Conservation (phyloP, 1,284 basidiomycete genomes). For the Ustilago crameri region DNA sequence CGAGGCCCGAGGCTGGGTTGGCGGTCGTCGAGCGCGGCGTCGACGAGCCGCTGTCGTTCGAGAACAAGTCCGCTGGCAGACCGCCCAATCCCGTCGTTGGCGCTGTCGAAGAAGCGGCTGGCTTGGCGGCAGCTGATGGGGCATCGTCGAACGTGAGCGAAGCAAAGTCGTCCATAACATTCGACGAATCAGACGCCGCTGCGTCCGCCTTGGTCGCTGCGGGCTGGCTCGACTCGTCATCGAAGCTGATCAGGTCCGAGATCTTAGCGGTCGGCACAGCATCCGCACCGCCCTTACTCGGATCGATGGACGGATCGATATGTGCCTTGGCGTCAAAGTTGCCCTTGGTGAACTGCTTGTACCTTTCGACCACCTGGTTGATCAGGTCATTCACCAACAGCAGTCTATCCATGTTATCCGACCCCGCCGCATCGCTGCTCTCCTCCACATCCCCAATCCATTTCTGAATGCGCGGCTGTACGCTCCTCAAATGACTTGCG, state of each 20-base stretch:
- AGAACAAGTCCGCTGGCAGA: slow-evolving; percentile 43
- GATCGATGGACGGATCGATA: slow-evolving; percentile 69
- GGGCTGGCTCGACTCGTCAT: slow-evolving; percentile 44
- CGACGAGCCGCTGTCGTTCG: slow-evolving; percentile 26
- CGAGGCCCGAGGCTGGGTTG: slow-evolving; percentile 38
- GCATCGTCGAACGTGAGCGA: slow-evolving; percentile 56
- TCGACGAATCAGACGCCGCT: not conserved
- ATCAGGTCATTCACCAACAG: slow-evolving; percentile 97
- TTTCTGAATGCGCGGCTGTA: slow-evolving; percentile 93
- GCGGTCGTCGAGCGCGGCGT: slow-evolving; percentile 14
- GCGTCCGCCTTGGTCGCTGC: slow-evolving; percentile 3
- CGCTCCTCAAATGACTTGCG: slow-evolving; percentile 80
- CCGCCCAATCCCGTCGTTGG: slow-evolving; percentile 20
- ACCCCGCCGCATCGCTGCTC: slow-evolving; percentile 76
- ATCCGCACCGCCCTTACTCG: slow-evolving; percentile 56
- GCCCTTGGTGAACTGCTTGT: slow-evolving; percentile 89
- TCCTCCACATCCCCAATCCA: slow-evolving; percentile 93
- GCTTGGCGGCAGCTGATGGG: slow-evolving; percentile 1
- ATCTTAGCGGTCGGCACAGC: slow-evolving; percentile 65
- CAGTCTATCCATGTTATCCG: slow-evolving; percentile 83
- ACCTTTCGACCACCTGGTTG: slow-evolving; percentile 88
- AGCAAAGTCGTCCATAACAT: slow-evolving; percentile 62
- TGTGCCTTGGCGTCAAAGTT: slow-evolving; percentile 79
- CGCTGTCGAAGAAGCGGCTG: not conserved
- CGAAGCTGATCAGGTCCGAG: slow-evolving; percentile 64